A percentile compares a stretch with the other conserved stretches of the same genome.
These are phyloP conservation scores for Oldenlandia corymbosa DNA, from an alignment of 257 asterid genomes.

Conservation along the genomic window DNA sequence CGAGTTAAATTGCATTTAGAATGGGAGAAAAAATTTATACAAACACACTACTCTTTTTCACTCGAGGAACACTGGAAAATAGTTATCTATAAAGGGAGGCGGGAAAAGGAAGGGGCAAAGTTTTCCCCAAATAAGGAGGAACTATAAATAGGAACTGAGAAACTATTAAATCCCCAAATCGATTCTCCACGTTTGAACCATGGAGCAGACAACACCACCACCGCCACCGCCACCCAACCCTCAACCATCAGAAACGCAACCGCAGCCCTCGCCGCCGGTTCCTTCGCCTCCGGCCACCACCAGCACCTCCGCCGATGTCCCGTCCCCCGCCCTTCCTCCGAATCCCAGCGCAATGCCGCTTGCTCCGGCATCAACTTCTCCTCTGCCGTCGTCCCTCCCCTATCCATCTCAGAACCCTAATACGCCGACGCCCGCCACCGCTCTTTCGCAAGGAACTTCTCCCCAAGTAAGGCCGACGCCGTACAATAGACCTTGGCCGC, in stretches of 20 bases:
- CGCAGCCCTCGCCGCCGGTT: conserved; percentile 21
- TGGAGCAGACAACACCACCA: conserved; percentile 7
- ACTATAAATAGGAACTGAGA: too few species aligned
- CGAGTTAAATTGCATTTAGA: too few species aligned
- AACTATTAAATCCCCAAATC: too few species aligned
- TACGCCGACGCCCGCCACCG: conserved; percentile 23
- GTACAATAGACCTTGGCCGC: conserved; percentile 27
- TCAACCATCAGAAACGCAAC: conserved; percentile 42
- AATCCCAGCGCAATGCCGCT: conserved; percentile 4
- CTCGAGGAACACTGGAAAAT: too few species aligned
- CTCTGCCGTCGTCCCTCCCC: conserved; percentile 16
- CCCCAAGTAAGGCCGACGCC: conserved; percentile 28
- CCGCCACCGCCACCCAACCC: conserved; percentile 24
- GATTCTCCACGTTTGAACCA: too few species aligned
- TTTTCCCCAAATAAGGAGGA: too few species aligned
- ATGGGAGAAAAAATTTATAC: too few species aligned
- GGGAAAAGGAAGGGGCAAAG: too few species aligned
- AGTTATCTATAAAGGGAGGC: too few species aligned
- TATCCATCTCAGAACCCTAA: conserved; percentile 22
- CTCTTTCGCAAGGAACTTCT: conserved; percentile 12
- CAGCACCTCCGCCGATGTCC: conserved; percentile 8
- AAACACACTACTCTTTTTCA: too few species aligned
- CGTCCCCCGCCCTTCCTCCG: conserved; percentile 15
- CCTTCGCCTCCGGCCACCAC: conserved; percentile 11
- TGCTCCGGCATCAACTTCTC: conserved; percentile 21